Percentiles rank a stretch among this genome's conserved stretches.
phyloP scores from a whole-genome alignment of 306 rosid genomes.

The Citrullus mucosospermus region DNA sequence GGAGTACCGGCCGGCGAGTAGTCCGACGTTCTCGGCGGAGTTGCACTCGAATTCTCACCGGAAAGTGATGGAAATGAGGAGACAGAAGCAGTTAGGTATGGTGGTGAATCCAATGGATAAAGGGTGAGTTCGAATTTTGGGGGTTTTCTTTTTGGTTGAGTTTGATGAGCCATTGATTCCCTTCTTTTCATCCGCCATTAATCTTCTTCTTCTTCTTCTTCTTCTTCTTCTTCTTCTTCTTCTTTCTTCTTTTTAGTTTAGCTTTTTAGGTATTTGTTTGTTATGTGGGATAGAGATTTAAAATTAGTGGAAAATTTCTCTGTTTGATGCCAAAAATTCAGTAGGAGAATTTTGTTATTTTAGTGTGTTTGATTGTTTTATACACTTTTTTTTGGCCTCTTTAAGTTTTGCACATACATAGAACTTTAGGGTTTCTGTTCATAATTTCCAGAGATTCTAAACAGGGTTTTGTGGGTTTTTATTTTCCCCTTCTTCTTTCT shows the following conservation, averaged over 20 bases:
- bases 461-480: not conserved
- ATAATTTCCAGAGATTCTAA: not conserved
- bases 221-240: too few relatives aligned
- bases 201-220: not conserved
- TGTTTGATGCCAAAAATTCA: conserved; percentile 5
- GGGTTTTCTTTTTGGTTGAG: not conserved
- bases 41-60: conserved; percentile 68
- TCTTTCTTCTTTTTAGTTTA: not conserved
- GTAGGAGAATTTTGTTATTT: conserved; percentile 3
- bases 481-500: not conserved
- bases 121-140: conserved; percentile 15
- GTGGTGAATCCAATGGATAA: conserved; percentile 28
- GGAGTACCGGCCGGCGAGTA: conserved; percentile 65
- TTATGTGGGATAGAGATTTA: conserved; percentile 1
- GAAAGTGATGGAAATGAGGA: conserved; percentile 62
- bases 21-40: conserved; percentile 45
- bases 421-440: not conserved
- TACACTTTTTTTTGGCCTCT: not conserved
- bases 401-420: not conserved
- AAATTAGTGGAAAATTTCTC: conserved; percentile 7
- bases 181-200: conserved; percentile 2
- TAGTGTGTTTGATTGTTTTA: conserved; percentile 2
- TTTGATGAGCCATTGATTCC: not conserved
- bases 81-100: conserved; percentile 26
- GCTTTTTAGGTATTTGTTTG: conserved; percentile 4